Evolutionary conservation across 2,329 filamentous ascomycete species (phyloP).

Genomic region (Colletotrichum brevisporum): DNA sequence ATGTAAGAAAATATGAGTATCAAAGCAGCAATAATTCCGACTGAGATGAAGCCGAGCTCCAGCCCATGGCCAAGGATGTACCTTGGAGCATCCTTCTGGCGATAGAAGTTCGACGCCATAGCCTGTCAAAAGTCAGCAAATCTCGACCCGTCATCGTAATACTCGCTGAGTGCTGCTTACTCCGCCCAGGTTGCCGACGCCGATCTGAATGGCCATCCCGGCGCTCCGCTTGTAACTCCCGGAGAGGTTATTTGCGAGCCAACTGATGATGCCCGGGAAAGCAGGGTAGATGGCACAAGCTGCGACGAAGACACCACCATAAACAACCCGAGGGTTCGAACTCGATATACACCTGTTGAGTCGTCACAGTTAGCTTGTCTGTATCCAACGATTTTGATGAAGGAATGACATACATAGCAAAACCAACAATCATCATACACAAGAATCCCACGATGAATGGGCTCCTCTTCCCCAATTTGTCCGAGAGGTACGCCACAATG

Average conservation of each 20-base stretch:
- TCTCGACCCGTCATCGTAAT: too few relatives aligned
- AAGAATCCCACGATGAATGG: slow-evolving; percentile 70
- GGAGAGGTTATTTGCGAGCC: slow-evolving; percentile 85
- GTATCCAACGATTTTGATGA: neutral
- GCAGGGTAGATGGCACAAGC: slow-evolving; percentile 85
- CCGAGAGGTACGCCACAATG: slow-evolving; percentile 67
- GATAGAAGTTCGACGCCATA: slow-evolving; percentile 81
- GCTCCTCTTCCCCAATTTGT: slow-evolving; percentile 65
- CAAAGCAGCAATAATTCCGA: slow-evolving; percentile 60
- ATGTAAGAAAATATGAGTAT: slow-evolving; percentile 66
- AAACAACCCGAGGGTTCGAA: slow-evolving; percentile 71
- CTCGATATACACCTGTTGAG: slow-evolving; percentile 69
- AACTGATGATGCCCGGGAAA: slow-evolving; percentile 83
- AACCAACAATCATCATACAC: slow-evolving; percentile 68
- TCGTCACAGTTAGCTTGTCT: neutral
- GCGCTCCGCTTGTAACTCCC: slow-evolving; percentile 74
- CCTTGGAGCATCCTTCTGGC: slow-evolving; percentile 62
- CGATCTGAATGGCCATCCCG: slow-evolving; percentile 76
- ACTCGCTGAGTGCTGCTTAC: slow-evolving; percentile 47
- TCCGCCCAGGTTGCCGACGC: slow-evolving; percentile 70
- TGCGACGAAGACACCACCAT: slow-evolving; percentile 82
- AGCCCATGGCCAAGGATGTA: slow-evolving; percentile 66
- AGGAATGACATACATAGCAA: slow-evolving; percentile 60
- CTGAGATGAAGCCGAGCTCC: slow-evolving; percentile 63
- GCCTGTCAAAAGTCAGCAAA: slow-evolving; percentile 55